Evolutionary conservation across 169 alveolate species (phyloP).

Genomic region (Eimeria acervulina): DNA sequence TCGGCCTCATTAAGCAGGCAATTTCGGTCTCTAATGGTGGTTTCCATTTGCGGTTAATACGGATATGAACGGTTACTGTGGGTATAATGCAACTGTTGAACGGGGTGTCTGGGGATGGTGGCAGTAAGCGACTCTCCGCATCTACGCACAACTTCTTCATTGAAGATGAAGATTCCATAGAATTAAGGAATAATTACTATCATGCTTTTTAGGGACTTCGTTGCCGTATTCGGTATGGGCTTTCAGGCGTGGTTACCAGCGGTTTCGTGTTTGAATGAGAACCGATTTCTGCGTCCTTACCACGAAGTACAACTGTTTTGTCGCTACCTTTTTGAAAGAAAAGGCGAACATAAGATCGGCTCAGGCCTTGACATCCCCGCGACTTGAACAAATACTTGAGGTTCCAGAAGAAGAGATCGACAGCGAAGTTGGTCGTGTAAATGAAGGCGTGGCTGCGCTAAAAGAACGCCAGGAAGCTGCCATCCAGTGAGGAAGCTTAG

Average conservation of each 20-base stretch:
- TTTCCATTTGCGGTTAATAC: background rate
- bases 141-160: background rate
- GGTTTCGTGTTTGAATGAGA: constrained; percentile 24
- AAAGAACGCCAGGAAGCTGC: background rate
- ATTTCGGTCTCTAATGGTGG: background rate
- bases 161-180: background rate
- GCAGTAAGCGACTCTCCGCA: background rate
- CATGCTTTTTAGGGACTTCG: background rate
- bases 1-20: background rate
- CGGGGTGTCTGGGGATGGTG: background rate
- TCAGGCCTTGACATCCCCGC: constrained; percentile 27
- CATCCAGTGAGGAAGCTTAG: background rate
- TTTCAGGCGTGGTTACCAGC: background rate
- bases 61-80: background rate
- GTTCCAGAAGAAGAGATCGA: constrained; percentile 43
- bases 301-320: background rate
- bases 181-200: background rate
- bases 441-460: background rate
- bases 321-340: background rate
- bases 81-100: background rate
- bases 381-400: background rate
- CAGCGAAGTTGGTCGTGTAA: background rate
- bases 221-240: background rate
- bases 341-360: background rate
- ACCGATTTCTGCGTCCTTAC: no score